These are phyloP conservation scores for Dissophora globulifera DNA, from an alignment of 192 early-diverging fungal species.

Conservation along the genomic window DNA sequence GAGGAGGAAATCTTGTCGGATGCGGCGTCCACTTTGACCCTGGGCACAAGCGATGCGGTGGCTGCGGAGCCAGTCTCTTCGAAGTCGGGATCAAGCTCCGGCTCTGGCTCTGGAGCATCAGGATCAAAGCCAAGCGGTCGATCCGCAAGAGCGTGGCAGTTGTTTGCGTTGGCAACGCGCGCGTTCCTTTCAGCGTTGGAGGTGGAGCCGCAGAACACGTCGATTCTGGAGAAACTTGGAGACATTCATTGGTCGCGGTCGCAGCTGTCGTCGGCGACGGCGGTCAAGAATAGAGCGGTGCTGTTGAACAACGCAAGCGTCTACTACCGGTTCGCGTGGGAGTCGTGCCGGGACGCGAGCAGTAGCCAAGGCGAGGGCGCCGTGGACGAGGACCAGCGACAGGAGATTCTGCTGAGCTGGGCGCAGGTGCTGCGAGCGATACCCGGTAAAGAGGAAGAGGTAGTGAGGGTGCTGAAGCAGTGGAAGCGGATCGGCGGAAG, in stretches of 20 bases:
- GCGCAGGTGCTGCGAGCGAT: slow-evolving; percentile 41
- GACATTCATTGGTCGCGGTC: slow-evolving; percentile 60
- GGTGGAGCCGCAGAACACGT: slow-evolving; percentile 59
- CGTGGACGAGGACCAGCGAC: slow-evolving; percentile 56
- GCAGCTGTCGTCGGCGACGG: slow-evolving; percentile 46
- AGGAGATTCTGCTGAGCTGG: slow-evolving; percentile 49
- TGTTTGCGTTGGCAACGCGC: slow-evolving; percentile 56
- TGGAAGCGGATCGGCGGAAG: slow-evolving; percentile 46
- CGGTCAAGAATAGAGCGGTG: slow-evolving; percentile 56
- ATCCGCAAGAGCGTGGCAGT: slow-evolving; percentile 52
- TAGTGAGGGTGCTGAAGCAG: slow-evolving; percentile 45
- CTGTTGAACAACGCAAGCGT: slow-evolving; percentile 63
- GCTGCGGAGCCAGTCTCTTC: slow-evolving; percentile 16
- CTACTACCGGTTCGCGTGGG: slow-evolving; percentile 61
- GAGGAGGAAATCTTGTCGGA: slow-evolving; percentile 13
- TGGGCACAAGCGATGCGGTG: slow-evolving; percentile 31
- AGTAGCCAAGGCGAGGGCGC: no score
- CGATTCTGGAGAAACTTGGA: slow-evolving; percentile 63
- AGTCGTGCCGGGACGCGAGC: slow-evolving; percentile 54
- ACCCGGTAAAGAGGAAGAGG: slow-evolving; percentile 49
- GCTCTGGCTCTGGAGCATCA: no score
- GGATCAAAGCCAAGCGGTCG: slow-evolving; percentile 22
- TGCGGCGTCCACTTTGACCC: slow-evolving; percentile 22
- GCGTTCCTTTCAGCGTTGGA: slow-evolving; percentile 57
- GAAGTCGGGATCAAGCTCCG: no score